These are phyloP conservation scores for Salix suchowensis DNA, from an alignment of 345 rosid species.

Conservation along the genomic window DNA sequence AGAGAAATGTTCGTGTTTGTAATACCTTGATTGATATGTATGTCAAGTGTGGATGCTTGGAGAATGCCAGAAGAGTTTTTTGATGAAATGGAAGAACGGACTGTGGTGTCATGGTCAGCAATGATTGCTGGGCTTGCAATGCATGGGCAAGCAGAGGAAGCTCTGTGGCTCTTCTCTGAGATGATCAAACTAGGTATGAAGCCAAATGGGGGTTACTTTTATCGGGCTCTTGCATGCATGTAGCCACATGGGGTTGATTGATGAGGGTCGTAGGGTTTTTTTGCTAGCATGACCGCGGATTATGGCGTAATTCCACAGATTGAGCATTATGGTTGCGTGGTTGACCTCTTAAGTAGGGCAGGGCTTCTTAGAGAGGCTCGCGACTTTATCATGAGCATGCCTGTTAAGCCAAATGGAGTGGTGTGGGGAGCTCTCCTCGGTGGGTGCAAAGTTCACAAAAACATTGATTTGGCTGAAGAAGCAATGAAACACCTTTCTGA, in stretches of 20 bases:
- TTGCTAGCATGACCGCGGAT: slow-evolving; percentile 34
- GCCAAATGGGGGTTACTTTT: slow-evolving; percentile 48
- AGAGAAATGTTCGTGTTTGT: slow-evolving; percentile 18
- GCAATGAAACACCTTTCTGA: not conserved
- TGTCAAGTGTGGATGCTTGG: slow-evolving; percentile 37
- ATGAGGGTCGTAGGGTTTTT: slow-evolving; percentile 35
- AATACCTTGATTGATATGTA: slow-evolving; percentile 44
- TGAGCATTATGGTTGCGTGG: slow-evolving; percentile 34
- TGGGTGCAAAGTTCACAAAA: slow-evolving; percentile 35
- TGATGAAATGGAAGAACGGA: slow-evolving; percentile 24
- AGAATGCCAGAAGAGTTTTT: slow-evolving; percentile 34
- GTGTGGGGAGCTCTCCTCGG: slow-evolving; percentile 43
- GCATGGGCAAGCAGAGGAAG: slow-evolving; percentile 31
- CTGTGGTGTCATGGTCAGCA: slow-evolving; percentile 34
- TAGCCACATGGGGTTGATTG: slow-evolving; percentile 48
- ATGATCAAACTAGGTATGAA: slow-evolving; percentile 24
- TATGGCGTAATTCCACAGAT: slow-evolving; percentile 34
- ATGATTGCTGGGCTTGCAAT: slow-evolving; percentile 38
- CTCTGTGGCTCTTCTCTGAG: slow-evolving; percentile 20
- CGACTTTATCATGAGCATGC: slow-evolving; percentile 30
- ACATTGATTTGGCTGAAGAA: slow-evolving; percentile 22
- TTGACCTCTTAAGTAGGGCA: slow-evolving; percentile 24
- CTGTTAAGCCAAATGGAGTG: slow-evolving; percentile 29
- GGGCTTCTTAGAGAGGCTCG: slow-evolving; percentile 36
- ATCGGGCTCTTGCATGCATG: slow-evolving; percentile 52